Evolutionary conservation across 2,329 filamentous ascomycete genomes (phyloP).

Genomic region (Aureobasidium sp.): DNA sequence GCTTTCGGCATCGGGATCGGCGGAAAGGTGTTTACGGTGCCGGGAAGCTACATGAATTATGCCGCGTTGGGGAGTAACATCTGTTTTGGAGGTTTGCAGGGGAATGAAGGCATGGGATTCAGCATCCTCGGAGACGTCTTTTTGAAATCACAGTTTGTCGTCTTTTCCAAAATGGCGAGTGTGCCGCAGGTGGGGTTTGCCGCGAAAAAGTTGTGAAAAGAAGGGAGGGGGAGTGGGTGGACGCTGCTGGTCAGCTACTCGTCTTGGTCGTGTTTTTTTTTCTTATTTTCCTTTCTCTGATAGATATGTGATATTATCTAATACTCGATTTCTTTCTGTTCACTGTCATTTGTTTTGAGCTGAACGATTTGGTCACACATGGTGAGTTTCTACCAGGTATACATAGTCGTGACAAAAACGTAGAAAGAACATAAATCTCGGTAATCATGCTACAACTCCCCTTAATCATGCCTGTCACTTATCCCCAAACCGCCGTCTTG

Average conservation of each 20-base stretch:
- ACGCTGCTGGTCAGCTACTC: neutral
- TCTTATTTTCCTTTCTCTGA: too few species aligned
- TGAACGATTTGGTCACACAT: too few species aligned
- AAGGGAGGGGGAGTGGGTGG: neutral
- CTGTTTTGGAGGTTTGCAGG: constrained; percentile 61
- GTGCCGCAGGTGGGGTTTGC: constrained; percentile 1
- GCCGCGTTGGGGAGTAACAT: constrained; percentile 43
- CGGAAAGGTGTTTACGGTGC: constrained; percentile 26
- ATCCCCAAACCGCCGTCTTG: neutral
- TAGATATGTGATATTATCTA: too few species aligned
- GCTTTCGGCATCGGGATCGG: constrained; percentile 47
- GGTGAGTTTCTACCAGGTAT: too few species aligned
- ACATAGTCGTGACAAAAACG: too few species aligned
- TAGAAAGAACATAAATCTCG: too few species aligned
- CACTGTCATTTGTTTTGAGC: too few species aligned
- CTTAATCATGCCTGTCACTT: neutral
- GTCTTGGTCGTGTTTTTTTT: too few species aligned
- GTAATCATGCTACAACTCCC: too few species aligned
- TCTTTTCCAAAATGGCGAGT: constrained; percentile 48
- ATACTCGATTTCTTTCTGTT: too few species aligned
- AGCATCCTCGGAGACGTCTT: constrained; percentile 69
- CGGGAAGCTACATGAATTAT: constrained; percentile 41
- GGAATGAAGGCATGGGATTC: constrained; percentile 46
- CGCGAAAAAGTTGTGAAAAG: neutral
- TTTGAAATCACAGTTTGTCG: constrained; percentile 66